phyloP scores from a whole-genome alignment of 2,329 filamentous ascomycete species.

The Cryphonectria parasitica region DNA sequence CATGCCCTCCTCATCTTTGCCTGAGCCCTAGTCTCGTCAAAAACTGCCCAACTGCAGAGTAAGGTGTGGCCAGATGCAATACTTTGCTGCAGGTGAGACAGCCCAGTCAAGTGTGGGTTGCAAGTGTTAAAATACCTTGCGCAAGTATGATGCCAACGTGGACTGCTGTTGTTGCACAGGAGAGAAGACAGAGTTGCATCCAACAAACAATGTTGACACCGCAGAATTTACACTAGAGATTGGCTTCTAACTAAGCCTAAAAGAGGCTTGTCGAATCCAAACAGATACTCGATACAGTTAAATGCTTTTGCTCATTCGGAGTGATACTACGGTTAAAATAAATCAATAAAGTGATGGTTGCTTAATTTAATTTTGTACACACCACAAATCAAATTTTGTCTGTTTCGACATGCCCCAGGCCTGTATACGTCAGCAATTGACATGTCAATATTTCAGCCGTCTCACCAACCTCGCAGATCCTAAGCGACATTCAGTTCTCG shows the following conservation, averaged over 20 bases:
- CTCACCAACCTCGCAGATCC: not conserved
- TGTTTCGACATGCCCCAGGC: not conserved
- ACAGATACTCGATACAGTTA: not conserved
- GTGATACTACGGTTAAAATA: not conserved
- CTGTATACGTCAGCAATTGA: not conserved
- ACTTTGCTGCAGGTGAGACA: not conserved
- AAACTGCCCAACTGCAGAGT: slow-evolving; percentile 7
- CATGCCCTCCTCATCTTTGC: not conserved
- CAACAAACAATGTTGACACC: not conserved
- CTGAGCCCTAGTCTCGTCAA: slow-evolving; percentile 11
- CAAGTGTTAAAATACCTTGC: not conserved
- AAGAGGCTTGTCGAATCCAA: not conserved
- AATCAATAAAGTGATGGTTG: not conserved
- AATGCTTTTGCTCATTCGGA: not conserved
- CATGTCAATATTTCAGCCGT: not conserved
- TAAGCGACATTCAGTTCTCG: not conserved
- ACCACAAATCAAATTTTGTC: slow-evolving; percentile 1
- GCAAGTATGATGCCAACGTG: not conserved
- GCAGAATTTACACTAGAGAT: not conserved
- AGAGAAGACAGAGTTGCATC: not conserved
- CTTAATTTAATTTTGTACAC: not conserved
- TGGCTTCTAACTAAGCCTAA: not conserved
- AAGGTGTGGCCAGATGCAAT: not conserved
- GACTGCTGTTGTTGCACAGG: not conserved
- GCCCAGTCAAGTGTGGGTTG: not conserved